Evolutionary conservation across 345 rosid species (phyloP).

Genomic region (Eucalyptus albens): DNA sequence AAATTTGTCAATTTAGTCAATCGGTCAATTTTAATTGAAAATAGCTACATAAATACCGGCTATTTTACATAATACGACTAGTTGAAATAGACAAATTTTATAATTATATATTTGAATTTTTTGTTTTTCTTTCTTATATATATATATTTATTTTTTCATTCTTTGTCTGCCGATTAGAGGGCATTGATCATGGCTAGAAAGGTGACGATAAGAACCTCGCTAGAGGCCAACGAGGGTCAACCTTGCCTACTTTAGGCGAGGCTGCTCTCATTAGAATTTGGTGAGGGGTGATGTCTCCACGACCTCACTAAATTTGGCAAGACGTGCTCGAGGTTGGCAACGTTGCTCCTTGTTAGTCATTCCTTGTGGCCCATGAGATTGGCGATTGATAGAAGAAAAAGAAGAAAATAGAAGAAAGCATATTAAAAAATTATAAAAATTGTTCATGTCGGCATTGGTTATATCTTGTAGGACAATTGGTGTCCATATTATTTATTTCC

Average conservation of each 20-base stretch:
- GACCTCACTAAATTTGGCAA: neutral
- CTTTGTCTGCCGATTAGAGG: neutral
- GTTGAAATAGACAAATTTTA: too few relatives aligned
- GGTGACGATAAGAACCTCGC: neutral
- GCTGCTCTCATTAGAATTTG: too few relatives aligned
- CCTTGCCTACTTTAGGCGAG: neutral
- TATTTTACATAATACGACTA: accelerated
- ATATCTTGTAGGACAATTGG: accelerated
- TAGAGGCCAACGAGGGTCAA: neutral
- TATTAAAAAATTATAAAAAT: neutral
- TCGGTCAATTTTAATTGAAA: too few relatives aligned
- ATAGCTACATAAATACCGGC: too few relatives aligned
- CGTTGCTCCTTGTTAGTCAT: neutral
- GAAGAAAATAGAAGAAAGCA: accelerated
- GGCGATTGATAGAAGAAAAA: neutral
- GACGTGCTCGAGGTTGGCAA: accelerated
- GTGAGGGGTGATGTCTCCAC: neutral
- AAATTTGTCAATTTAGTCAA: too few relatives aligned
- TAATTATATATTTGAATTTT: too few relatives aligned
- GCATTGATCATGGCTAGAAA: neutral
- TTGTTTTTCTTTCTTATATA: too few relatives aligned
- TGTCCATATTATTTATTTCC: accelerated
- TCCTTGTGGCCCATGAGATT: neutral
- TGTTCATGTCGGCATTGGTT: accelerated
- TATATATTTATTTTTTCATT: neutral